Percentiles rank a stretch among this genome's conserved stretches.
Evolutionary conservation across 345 rosid genomes (phyloP).

Genomic region (Eucalyptus pauciflora): DNA sequence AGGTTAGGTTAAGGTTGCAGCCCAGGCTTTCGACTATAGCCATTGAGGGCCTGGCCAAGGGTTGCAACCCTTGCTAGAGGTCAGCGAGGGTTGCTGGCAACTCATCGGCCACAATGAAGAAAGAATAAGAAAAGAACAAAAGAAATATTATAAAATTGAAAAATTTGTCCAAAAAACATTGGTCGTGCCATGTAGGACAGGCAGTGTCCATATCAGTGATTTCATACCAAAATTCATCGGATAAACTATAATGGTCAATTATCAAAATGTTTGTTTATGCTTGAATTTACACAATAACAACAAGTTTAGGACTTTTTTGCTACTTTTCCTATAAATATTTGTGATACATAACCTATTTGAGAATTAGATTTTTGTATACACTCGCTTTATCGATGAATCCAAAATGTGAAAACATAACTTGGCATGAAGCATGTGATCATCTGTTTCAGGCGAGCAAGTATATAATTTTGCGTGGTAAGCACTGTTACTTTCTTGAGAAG

Average conservation of each 20-base stretch:
- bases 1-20: too few relatives aligned
- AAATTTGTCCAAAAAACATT: accelerated
- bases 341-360: neutral
- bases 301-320: neutral
- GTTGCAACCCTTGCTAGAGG: neutral
- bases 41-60: neutral
- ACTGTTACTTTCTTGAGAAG: neutral
- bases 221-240: accelerated
- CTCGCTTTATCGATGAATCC: neutral
- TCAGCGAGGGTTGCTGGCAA: accelerated
- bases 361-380: neutral
- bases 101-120: neutral
- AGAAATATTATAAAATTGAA: too few relatives aligned
- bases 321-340: too few relatives aligned
- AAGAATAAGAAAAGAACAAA: too few relatives aligned
- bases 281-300: accelerated
- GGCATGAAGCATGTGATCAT: neutral
- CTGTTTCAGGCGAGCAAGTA: neutral
- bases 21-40: too few relatives aligned
- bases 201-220: accelerated
- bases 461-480: neutral
- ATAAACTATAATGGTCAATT: too few relatives aligned
- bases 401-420: neutral
- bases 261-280: neutral
- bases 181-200: accelerated